Conservation (phyloP, 208 protist species). For the Borovskyia barvae region DNA sequence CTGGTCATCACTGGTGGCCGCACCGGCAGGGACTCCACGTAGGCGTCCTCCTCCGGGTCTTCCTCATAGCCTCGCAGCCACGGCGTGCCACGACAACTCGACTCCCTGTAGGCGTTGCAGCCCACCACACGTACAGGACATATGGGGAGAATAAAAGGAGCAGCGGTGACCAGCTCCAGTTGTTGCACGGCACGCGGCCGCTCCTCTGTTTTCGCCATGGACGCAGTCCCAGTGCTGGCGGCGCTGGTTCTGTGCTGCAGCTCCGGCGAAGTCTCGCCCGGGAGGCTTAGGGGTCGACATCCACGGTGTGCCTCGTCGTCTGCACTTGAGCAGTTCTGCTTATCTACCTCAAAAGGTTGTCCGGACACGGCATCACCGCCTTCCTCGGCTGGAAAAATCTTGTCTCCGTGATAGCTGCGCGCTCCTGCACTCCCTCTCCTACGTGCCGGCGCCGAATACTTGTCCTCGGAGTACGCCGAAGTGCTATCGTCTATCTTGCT, state of each 20-base stretch:
- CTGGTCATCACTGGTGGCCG: conserved; percentile 44
- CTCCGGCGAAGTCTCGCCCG: too few relatives aligned
- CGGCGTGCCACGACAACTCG: conserved; percentile 43
- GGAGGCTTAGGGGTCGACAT: too few relatives aligned
- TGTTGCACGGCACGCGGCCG: conserved; percentile 20
- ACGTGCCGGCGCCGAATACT: too few relatives aligned
- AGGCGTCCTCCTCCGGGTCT: conserved; percentile 46
- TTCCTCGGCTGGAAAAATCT: too few relatives aligned
- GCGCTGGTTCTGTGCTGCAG: neutral
- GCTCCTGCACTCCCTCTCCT: too few relatives aligned
- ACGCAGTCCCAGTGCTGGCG: conserved; percentile 1
- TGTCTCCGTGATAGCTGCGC: too few relatives aligned
- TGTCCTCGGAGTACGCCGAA: too few relatives aligned
- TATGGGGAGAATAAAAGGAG: conserved; percentile 38
- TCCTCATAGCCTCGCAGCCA: conserved; percentile 55
- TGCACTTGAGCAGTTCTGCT: too few relatives aligned
- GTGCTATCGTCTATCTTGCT: too few relatives aligned
- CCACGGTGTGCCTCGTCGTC: neutral
- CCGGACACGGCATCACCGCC: too few relatives aligned
- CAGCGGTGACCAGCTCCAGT: conserved; percentile 24
- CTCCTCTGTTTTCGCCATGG: neutral
- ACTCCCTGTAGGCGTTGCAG: conserved; percentile 35
- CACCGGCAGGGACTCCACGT: conserved; percentile 41
- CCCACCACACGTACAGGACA: conserved; percentile 52
- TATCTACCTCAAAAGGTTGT: too few relatives aligned